Percentiles rank a stretch among this genome's conserved stretches.
These are phyloP conservation scores for Gossypium gossypioides DNA, from an alignment of 441 rosid species.

Conservation along the genomic window DNA sequence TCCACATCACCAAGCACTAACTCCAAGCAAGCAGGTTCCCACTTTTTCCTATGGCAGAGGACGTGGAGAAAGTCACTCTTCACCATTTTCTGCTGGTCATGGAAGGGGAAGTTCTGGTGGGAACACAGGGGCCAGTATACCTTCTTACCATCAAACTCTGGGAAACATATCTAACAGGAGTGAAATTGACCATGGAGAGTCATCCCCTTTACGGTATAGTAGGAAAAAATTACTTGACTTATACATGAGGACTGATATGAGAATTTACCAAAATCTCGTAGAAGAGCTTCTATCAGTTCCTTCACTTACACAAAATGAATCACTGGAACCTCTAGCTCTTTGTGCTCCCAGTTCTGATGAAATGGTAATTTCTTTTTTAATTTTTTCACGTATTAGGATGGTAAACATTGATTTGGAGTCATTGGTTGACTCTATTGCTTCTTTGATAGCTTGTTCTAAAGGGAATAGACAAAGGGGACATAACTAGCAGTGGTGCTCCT, in stretches of 20 bases:
- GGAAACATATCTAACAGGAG: slow-evolving; percentile 39
- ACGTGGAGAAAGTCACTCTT: slow-evolving; percentile 48
- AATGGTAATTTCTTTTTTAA: slow-evolving; percentile 39
- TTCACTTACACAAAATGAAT: slow-evolving; percentile 61
- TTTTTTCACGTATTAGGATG: background rate
- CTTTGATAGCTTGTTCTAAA: slow-evolving; percentile 52
- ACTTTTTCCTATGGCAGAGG: slow-evolving; percentile 59
- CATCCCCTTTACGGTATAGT: slow-evolving; percentile 47
- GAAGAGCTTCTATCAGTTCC: slow-evolving; percentile 67
- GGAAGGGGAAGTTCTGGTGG: slow-evolving; percentile 53
- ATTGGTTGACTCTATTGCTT: slow-evolving; percentile 18
- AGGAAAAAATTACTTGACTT: slow-evolving; percentile 71
- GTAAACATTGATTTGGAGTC: slow-evolving; percentile 11
- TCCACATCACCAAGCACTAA: slow-evolving; percentile 43
- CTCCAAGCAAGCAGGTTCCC: slow-evolving; percentile 57
- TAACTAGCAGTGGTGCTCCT: slow-evolving; percentile 78
- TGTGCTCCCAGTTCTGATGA: slow-evolving; percentile 67
- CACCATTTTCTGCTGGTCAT: slow-evolving; percentile 53
- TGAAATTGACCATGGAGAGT: slow-evolving; percentile 47
- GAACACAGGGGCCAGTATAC: slow-evolving; percentile 28
- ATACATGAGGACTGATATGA: slow-evolving; percentile 57
- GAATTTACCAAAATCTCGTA: slow-evolving; percentile 25
- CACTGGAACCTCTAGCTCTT: slow-evolving; percentile 70
- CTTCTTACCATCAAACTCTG: slow-evolving; percentile 37
- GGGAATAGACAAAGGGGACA: slow-evolving; percentile 79